Percentiles rank a stretch among this genome's conserved stretches.
These are phyloP conservation scores for Pisolithus orientalis DNA, from an alignment of 768 basidiomycete genomes.

Conservation along the genomic window DNA sequence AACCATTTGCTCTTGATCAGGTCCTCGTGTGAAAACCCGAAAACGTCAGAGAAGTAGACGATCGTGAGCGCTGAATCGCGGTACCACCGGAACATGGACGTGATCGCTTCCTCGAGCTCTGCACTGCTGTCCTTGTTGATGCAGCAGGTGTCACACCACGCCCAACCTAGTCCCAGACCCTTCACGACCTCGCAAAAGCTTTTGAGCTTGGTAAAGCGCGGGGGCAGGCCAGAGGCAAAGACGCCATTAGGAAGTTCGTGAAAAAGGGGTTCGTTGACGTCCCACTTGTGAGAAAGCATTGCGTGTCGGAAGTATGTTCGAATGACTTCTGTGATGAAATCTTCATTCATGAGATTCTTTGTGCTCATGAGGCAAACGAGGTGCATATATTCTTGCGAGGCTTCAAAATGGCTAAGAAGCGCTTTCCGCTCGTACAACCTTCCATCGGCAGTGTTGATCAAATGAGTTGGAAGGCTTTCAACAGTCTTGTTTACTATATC, in stretches of 20 bases:
- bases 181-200: constrained; percentile 2
- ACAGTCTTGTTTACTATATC: not conserved
- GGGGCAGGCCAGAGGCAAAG: not conserved
- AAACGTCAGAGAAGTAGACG: constrained; percentile 4
- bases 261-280: constrained; percentile 1
- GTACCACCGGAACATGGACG: constrained; percentile 9
- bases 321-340: constrained; percentile 3
- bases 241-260: not conserved
- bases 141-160: constrained; percentile 9
- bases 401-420: constrained; percentile 2
- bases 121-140: constrained; percentile 14
- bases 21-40: not conserved
- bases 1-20: constrained; percentile 5
- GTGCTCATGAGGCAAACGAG: constrained; percentile 2
- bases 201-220: constrained; percentile 1
- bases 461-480: constrained; percentile 1
- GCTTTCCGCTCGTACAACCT: constrained; percentile 2
- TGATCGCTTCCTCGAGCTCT: constrained; percentile 7
- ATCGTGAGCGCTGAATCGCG: constrained; percentile 6
- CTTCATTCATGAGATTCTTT: not conserved
- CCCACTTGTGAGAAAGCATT: constrained; percentile 9
- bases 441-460: constrained; percentile 7
- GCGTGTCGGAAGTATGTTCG: constrained; percentile 6
- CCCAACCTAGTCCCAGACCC: not conserved
- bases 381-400: not conserved